Base-by-base conservation (phyloP, 352 stramenopile species). In the Phytopythium chamaehyphon region DNA sequence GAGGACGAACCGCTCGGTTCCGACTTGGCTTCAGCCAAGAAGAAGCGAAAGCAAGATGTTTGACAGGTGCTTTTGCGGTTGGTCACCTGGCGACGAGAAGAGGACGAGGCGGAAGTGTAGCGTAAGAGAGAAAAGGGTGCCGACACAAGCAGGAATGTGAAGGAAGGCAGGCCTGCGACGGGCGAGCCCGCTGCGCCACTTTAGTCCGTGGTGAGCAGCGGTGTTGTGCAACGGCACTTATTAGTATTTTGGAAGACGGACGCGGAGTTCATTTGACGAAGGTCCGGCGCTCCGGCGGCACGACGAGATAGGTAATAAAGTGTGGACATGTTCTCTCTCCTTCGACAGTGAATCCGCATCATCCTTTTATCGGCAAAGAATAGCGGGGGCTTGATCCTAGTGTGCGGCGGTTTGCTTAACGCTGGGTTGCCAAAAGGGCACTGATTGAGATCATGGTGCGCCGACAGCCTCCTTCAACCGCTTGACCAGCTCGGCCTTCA, bases 401-500 rank as follows among this genome's bases (percentile, higher is more conserved):
- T 19, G 16, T 22, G 23, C 40, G n/a, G 40, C 40, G 6, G n/a
- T n/a, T n/a, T n/a, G n/a, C 28, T 33, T 10, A 33, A 33, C 28
- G 28, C 28, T 33, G 9, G 28, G 9, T 46, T 24, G 18, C 22
- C 24, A 28, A 23, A 3, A 1, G 23, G 9, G 18, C 15, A 19
- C 44, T 19, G 9, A n/a, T n/a, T n/a, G 26, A 10, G 5, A 9
- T 50, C 15, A 76, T 56, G 60, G 60, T 60, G 69, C 60, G 19
- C 63, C 67, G 44, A 76, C 59, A 39, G 76, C 83, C 54, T 89
- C 73, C 59, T 90, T 89, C 62, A 94, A 76, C 33, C 83, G 72
- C 67, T 90, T 71, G 36, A 85, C 78, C 28, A 94, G 57, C 47
- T 94, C 83, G 14, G 82, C 83, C 62, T 94, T 94, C 31, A 94